These are phyloP conservation scores for Mrakia hoshinonis DNA, from an alignment of 768 basidiomycete genomes.

Conservation along the genomic window DNA sequence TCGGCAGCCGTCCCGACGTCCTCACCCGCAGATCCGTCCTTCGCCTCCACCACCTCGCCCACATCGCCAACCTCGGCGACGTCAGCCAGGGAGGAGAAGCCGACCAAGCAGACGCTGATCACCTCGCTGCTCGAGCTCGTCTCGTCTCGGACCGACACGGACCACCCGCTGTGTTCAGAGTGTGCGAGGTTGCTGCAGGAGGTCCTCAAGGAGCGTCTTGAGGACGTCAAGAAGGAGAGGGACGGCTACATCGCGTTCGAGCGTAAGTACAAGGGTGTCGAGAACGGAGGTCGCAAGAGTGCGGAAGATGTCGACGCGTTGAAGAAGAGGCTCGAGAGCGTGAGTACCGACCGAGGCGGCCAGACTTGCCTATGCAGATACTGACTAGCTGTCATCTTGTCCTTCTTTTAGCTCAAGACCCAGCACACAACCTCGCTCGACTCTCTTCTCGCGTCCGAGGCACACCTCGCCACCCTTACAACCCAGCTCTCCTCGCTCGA, in stretches of 20 bases:
- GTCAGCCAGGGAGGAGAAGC: conserved; percentile 40
- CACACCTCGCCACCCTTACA: neutral
- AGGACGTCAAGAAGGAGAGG: conserved; percentile 81
- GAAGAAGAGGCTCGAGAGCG: conserved; percentile 11
- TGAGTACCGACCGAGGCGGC: too few relatives aligned
- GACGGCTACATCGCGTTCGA: conserved; percentile 92
- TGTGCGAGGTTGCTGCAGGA: conserved; percentile 76
- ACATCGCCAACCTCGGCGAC: conserved; percentile 49
- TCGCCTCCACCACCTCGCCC: conserved; percentile 36
- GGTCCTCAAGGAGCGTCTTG: conserved; percentile 67
- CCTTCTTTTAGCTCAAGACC: neutral
- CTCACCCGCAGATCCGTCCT: conserved; percentile 43
- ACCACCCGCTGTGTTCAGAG: conserved; percentile 90
- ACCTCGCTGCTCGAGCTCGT: conserved; percentile 36
- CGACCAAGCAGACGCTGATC: conserved; percentile 31
- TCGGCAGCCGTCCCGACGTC: conserved; percentile 34
- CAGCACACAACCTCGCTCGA: neutral
- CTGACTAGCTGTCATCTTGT: neutral
- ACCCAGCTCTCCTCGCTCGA: conserved; percentile 7
- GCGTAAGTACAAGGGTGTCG: conserved; percentile 64
- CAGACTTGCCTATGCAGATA: neutral
- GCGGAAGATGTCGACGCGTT: conserved; percentile 41
- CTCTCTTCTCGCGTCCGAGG: neutral
- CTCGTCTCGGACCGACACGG: conserved; percentile 47
- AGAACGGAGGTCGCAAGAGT: conserved; percentile 52